These are phyloP conservation scores for Monotropa hypopitys DNA, from an alignment of 179 eudicot genomes.

Conservation along the genomic window DNA sequence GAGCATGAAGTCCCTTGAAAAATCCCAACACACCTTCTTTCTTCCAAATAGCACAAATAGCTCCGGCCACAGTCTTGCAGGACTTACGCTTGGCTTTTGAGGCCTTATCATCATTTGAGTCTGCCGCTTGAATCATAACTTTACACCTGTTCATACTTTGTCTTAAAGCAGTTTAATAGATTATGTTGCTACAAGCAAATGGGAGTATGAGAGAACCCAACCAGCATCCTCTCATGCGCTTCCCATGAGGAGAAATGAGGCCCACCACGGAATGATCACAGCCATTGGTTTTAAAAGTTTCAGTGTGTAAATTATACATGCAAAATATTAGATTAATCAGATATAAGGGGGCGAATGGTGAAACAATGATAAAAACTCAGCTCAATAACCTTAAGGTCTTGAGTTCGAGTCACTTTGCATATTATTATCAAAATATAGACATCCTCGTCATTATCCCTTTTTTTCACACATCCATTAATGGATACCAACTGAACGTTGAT, in stretches of 20 bases:
- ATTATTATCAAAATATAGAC: too few species aligned
- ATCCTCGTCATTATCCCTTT: too few species aligned
- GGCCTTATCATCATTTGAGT: constrained; percentile 27
- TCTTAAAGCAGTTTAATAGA: not conserved
- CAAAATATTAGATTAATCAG: not conserved
- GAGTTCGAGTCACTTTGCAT: too few species aligned
- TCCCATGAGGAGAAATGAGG: not conserved
- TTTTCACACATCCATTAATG: too few species aligned
- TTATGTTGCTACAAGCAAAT: not conserved
- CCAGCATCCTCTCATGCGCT: not conserved
- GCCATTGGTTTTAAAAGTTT: not conserved
- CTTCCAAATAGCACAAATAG: constrained; percentile 48
- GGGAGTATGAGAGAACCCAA: not conserved
- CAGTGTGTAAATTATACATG: not conserved
- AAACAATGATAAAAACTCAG: too few species aligned
- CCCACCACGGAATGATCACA: not conserved
- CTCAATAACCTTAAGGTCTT: too few species aligned
- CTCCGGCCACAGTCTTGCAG: constrained; percentile 45
- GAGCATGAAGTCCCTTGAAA: constrained; percentile 74
- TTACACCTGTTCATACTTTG: constrained; percentile 48
- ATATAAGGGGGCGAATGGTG: too few species aligned
- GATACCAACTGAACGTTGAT: too few species aligned
- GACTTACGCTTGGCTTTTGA: constrained; percentile 20
- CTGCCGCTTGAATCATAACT: constrained; percentile 81
- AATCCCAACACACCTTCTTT: constrained; percentile 60